Base-by-base conservation (phyloP, 345 rosid species). In the Microcos paniculata region DNA sequence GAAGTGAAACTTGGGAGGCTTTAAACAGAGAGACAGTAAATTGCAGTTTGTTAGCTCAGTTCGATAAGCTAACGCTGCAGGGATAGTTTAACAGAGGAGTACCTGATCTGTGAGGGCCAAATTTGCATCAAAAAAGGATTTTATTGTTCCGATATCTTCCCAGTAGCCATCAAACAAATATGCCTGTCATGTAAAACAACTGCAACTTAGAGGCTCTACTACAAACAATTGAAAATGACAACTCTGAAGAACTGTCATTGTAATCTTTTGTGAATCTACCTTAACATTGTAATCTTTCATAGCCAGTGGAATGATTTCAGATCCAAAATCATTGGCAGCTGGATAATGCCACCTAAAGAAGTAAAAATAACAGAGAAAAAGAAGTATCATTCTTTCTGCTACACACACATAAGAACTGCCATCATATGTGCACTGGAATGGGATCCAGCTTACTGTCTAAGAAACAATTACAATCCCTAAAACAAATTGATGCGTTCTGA, bases 91-190 rank as follows among this genome's bases (percentile, higher is more conserved):
- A 66, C 46, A 73, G 82, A 74, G 71, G 72, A 73, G 13, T 84
- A 92, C 94, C 89, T 90, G 87, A 65, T 90, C 94, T 38, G 89
- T 87, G 77, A 92, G 92, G 48, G 94, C 94, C 83, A 88, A 84
- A 86, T 92, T 94, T 51, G 98, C 97, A 48, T 94, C 96, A 49
- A 86, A 94, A 76, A 94, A 92, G 49, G 96, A 89, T 81, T 84
- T 89, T 79, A 94, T 90, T 13, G 97, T 92, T 48, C 97, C 98
- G 11, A 94, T 90, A 80, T 94, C 98, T 76, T 92, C 96, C 97
- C 94, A 94, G 80, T 92, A 94, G 78, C 82, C 97, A 4, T 80
- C 63, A 71, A 86, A 92, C 19, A 90, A 73, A 80, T 90, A 89
- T 46, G 93, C 94, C 96, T 92, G 76, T 52, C 48, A 78, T 38